phyloP scores from a whole-genome alignment of 192 early-diverging fungal species.

The Entomortierella parvispora region DNA sequence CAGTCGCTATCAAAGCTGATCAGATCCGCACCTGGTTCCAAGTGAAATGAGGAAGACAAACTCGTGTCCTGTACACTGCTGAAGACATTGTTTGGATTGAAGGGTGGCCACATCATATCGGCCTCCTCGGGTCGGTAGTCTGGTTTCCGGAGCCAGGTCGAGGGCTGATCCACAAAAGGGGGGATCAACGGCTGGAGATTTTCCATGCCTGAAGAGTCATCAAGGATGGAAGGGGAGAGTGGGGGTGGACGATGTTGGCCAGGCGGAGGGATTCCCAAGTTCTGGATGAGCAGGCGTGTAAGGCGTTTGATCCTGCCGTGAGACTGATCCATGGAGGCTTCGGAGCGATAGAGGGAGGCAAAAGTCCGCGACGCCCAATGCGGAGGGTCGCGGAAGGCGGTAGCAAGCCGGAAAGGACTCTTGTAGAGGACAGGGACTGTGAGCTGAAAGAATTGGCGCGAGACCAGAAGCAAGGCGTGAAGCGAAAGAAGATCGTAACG shows the following conservation, averaged over 20 bases:
- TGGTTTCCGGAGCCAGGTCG: neutral
- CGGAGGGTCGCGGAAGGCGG: constrained; percentile 1
- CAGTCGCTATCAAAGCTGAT: constrained; percentile 35
- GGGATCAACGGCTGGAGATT: constrained; percentile 19
- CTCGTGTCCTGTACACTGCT: no score
- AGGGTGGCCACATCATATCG: no score
- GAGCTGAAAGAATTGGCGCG: constrained; percentile 35
- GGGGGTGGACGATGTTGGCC: neutral
- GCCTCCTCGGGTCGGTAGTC: no score
- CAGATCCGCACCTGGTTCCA: constrained; percentile 9
- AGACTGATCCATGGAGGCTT: neutral
- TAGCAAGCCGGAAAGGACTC: constrained; percentile 38
- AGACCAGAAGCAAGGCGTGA: constrained; percentile 19
- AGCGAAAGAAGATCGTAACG: constrained; percentile 34
- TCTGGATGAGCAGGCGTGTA: constrained; percentile 18
- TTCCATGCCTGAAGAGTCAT: constrained; percentile 15
- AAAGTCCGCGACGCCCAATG: neutral
- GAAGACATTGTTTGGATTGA: no score
- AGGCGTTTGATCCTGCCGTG: constrained; percentile 24
- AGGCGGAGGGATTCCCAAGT: constrained; percentile 13
- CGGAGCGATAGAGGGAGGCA: neutral
- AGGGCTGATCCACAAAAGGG: neutral
- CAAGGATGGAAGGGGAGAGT: constrained; percentile 2
- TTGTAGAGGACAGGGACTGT: constrained; percentile 36
- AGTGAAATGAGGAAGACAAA: neutral